phyloP scores from a whole-genome alignment of 228 moss, liverwort and hornwort species.

The Sphagnum magellanicum region DNA sequence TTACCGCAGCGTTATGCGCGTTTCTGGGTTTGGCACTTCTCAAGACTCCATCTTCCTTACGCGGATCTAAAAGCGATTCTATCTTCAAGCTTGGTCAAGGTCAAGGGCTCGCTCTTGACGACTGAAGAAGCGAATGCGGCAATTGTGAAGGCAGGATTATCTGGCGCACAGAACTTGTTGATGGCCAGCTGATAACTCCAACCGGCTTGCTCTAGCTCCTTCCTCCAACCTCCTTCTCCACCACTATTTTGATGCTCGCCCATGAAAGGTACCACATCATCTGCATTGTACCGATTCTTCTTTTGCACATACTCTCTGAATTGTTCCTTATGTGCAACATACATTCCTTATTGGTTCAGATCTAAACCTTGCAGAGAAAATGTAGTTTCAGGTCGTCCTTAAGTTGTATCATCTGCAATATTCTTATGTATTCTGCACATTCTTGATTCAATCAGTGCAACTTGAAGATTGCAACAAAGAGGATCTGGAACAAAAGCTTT shows the following conservation, averaged over 20 bases:
- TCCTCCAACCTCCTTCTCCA: constrained; percentile 65
- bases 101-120: constrained; percentile 4
- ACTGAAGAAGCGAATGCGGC: constrained; percentile 41
- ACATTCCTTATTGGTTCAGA: too few relatives aligned
- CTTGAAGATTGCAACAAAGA: too few relatives aligned
- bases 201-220: constrained; percentile 59
- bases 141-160: constrained; percentile 64
- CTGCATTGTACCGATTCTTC: too few relatives aligned
- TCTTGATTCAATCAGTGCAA: too few relatives aligned
- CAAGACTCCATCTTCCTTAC: constrained; percentile 58
- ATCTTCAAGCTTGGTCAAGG: constrained; percentile 28
- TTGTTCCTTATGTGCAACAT: too few relatives aligned
- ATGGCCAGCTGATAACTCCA: constrained; percentile 57
- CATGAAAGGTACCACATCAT: constrained; percentile 1
- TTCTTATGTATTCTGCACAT: too few relatives aligned
- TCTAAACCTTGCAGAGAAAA: too few relatives aligned
- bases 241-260: constrained; percentile 68
- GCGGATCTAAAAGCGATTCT: constrained; percentile 69
- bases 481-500: too few relatives aligned
- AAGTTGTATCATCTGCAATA: too few relatives aligned
- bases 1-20: constrained; percentile 75
- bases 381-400: too few relatives aligned
- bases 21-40: constrained; percentile 74
- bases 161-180: constrained; percentile 47
- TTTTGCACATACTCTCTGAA: too few relatives aligned